Base-by-base conservation (phyloP, 768 basidiomycete species). In the Lepiota subincarnata region DNA sequence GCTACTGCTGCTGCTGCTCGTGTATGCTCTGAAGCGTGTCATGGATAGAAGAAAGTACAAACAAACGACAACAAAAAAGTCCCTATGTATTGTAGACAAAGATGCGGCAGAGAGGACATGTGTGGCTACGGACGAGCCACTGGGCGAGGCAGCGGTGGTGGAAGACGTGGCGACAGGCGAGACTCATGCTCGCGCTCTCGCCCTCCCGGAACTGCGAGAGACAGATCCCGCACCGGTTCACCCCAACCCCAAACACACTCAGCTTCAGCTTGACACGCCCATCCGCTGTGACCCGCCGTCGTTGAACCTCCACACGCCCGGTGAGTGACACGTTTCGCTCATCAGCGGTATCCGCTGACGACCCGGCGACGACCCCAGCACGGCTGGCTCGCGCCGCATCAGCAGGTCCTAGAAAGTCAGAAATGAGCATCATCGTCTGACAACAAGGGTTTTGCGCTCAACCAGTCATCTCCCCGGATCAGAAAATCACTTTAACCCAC, bases 221-320 rank as follows among this genome's bases (percentile, higher is more conserved):
- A 64, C 89, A 91, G 46, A 89, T 83, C 37, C 83, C 78, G 66
- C 89, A 92, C 61, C 80, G 80, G 57, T 85, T 81, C 31, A 91
- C 87, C 1, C 73, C 61, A 12, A 77, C 71, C 36, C 84, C 89
- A 16, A 87, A 68, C 46, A 90, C 64, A 6, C 75, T 72, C 45
- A 89, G 66, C 70, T 89, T 91, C 41, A 88, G 60, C 70, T 89
- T 90, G 50, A 83, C 73, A 39, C 83, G 83, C 4, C 88, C 87
- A 60, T 87, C 79, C 57, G 72, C 72, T 44, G 79, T 80, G 44
- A 75, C 74, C 19, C 88, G 77, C 48, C 79, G 73, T 18, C 84
- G 78, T 65, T 78, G 70, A 12, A 88, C 71, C 57, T 81, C 79
- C 60, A 89, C 71, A 56, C 62, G 66, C 44, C 74, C 80, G 38